Base-by-base conservation (phyloP, 345 rosid species). In the Sisymbrium altissimum region DNA sequence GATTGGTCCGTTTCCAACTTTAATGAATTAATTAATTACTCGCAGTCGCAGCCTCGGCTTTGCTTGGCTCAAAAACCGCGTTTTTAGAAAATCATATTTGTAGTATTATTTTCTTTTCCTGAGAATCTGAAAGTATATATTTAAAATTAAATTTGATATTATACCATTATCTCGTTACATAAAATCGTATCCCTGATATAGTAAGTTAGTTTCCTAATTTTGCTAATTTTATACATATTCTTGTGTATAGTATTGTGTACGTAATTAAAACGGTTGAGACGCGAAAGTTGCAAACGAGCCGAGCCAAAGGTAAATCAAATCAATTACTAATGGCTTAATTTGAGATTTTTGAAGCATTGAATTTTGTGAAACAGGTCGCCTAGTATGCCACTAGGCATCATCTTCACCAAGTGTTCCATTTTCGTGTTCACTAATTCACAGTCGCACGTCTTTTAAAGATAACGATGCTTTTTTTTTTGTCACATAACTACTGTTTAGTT, bases 361-460 rank as follows among this genome's bases (percentile, higher is more conserved):
- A 55, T 8, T 29, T 8, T 35, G 15, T 50, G 36, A 67, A n/a
- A 49, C 38, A 33, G n/a, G 62, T 74, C 40, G 68, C 27, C 19
- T n/a, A 38, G 29, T 49, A 1, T 49, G 68, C 73, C 68, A 75
- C 68, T 67, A 58, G 68, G 73, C 68, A 68, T 11, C 36, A 41
- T 52, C 39, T 49, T 50, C 9, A 66, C 72, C 67, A 74, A 74
- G 78, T 66, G 66, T 27, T 46, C 55, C 9, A 33, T 25, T 53
- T 66, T 36, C 11, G 45, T 65, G 41, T 45, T 73, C 40, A 43
- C 30, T 25, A 43, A 14, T 64, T 41, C 55, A 14, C 6, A 44
- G 41, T 55, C 72, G 17, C 72, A 74, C 59, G 72, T 45, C 72
- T 74, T 38, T 57, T 25, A 36, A 25, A 74, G 60, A 66, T 57